These are phyloP conservation scores for Bremia lactucae DNA, from an alignment of 352 stramenopile species.

Conservation along the genomic window DNA sequence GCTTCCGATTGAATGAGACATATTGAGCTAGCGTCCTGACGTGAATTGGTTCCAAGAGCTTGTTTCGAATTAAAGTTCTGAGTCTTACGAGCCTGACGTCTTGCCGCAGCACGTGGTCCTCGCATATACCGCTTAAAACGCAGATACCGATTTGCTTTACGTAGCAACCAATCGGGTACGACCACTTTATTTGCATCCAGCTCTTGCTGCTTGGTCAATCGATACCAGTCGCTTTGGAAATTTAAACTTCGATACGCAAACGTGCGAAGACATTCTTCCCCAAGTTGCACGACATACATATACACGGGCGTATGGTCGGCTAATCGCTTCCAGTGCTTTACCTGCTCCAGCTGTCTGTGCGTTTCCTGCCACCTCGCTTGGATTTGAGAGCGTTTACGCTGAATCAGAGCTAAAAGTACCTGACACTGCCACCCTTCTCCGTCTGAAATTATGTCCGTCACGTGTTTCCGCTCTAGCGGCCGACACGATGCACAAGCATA, in stretches of 20 bases:
- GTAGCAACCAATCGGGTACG: conserved; percentile 55
- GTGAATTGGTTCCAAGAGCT: conserved; percentile 34
- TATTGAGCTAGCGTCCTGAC: conserved; percentile 51
- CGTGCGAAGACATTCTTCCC: conserved; percentile 74
- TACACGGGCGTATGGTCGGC: conserved; percentile 72
- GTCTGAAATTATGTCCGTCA: conserved; percentile 17
- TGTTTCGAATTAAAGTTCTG: conserved; percentile 75
- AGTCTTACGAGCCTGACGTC: conserved; percentile 51
- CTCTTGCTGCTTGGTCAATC: conserved; percentile 42
- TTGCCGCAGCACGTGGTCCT: conserved; percentile 43
- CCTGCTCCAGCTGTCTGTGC: conserved; percentile 33
- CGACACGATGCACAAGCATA: conserved; percentile 72
- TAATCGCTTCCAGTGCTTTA: conserved; percentile 61
- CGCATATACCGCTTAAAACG: conserved; percentile 78
- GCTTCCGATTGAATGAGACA: conserved; percentile 67
- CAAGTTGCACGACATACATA: conserved; percentile 67
- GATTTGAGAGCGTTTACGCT: conserved; percentile 49
- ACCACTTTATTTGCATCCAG: conserved; percentile 17
- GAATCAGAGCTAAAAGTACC: conserved; percentile 59
- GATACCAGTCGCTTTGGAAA: conserved; percentile 59
- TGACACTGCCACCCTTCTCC: conserved; percentile 56
- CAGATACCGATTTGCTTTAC: conserved; percentile 73
- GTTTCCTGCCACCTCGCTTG: conserved; percentile 65
- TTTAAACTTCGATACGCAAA: conserved; percentile 74
- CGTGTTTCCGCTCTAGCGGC: conserved; percentile 40